Evolutionary conservation across 1,139 yeast genomes (phyloP).

Genomic region (Magnusiomyces sp.): DNA sequence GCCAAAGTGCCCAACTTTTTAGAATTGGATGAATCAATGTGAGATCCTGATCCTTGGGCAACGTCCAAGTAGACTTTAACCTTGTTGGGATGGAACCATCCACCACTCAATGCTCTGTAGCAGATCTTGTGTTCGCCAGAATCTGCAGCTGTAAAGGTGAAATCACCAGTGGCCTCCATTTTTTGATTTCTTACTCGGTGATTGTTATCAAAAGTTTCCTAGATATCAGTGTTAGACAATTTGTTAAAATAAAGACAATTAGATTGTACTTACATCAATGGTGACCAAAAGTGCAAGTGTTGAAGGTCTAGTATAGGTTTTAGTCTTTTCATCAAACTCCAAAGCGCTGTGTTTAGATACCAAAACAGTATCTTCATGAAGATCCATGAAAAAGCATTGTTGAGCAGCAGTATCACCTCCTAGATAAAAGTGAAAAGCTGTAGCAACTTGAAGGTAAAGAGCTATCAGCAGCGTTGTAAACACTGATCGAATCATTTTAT

Average conservation of each 20-base stretch:
- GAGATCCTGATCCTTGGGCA: constrained; percentile 44
- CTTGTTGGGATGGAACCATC: constrained; percentile 46
- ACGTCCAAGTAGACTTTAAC: constrained; percentile 43
- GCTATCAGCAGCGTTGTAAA: constrained; percentile 7
- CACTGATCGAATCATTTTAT: constrained; percentile 5
- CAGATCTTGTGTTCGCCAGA: constrained; percentile 70
- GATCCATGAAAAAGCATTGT: constrained; percentile 59
- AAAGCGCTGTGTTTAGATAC: constrained; percentile 47
- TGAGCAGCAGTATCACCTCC: constrained; percentile 44
- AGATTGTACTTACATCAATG: constrained; percentile 34
- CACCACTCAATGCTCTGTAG: constrained; percentile 54
- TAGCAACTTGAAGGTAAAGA: constrained; percentile 15
- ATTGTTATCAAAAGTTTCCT: constrained; percentile 56
- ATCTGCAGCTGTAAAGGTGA: constrained; percentile 60
- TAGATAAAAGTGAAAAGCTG: constrained; percentile 44
- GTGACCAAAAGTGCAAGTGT: constrained; percentile 43
- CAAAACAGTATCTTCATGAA: constrained; percentile 50
- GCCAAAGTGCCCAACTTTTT: constrained; percentile 43
- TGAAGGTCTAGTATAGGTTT: constrained; percentile 40
- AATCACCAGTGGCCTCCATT: constrained; percentile 51
- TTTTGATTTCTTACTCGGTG: constrained; percentile 63
- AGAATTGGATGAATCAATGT: constrained; percentile 45
- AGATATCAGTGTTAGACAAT: too few relatives aligned
- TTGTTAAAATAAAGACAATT: too few relatives aligned
- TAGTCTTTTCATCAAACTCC: constrained; percentile 41